Evolutionary conservation across 805 yeast species (phyloP).

Genomic region (Teunomyces pallodes): DNA sequence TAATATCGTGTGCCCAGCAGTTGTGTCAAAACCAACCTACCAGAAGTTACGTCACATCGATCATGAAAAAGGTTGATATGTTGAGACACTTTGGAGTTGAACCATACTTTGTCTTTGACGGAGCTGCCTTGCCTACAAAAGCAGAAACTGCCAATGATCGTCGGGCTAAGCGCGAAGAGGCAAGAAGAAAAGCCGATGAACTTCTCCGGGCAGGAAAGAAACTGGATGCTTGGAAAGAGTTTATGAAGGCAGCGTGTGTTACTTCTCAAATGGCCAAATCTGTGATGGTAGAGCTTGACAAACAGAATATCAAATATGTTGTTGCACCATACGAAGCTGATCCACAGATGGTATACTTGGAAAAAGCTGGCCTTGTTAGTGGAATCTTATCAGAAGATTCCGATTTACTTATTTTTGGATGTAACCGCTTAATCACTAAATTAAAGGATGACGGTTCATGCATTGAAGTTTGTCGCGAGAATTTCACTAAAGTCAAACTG

Average conservation of each 20-base stretch:
- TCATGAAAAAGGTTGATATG: slow-evolving; percentile 65
- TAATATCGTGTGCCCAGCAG: slow-evolving; percentile 79
- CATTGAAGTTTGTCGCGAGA: slow-evolving; percentile 59
- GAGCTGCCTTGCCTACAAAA: slow-evolving; percentile 81
- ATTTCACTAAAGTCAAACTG: slow-evolving; percentile 48
- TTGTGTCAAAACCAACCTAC: slow-evolving; percentile 72
- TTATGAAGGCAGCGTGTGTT: slow-evolving; percentile 78
- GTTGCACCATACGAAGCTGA: slow-evolving; percentile 99
- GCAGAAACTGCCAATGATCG: slow-evolving; percentile 69
- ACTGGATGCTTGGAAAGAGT: slow-evolving; percentile 63
- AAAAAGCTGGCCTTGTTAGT: slow-evolving; percentile 67
- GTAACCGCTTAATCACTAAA: slow-evolving; percentile 72
- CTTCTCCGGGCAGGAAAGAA: slow-evolving; percentile 52
- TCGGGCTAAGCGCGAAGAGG: slow-evolving; percentile 52
- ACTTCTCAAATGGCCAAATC: slow-evolving; percentile 90
- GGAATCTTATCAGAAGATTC: slow-evolving; percentile 94
- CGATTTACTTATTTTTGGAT: slow-evolving; percentile 87
- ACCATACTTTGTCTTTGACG: slow-evolving; percentile 92
- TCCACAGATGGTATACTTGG: slow-evolving; percentile 91
- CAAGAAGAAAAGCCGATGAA: slow-evolving; percentile 53
- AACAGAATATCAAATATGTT: slow-evolving; percentile 58
- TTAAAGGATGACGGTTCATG: slow-evolving; percentile 73
- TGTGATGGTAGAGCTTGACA: slow-evolving; percentile 68
- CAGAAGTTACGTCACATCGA: slow-evolving; percentile 64
- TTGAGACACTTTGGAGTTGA: slow-evolving; percentile 63